Percentiles rank a stretch among this genome's conserved stretches.
These are phyloP conservation scores for Lactifluus hygrophoroides DNA, from an alignment of 768 basidiomycete genomes.

Conservation along the genomic window DNA sequence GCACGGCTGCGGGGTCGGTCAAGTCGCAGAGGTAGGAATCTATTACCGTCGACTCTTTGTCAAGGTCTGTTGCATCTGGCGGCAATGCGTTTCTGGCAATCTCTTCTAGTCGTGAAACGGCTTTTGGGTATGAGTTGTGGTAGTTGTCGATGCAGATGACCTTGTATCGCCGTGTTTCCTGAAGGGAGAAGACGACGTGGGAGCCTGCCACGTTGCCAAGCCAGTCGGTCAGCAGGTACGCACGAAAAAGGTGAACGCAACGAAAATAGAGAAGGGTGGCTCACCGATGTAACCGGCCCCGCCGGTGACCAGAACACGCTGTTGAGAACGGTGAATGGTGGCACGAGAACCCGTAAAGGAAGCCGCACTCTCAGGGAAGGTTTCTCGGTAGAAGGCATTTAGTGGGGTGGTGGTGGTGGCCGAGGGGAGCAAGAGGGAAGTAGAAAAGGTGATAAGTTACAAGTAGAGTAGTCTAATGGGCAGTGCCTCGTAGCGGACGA, in stretches of 20 bases:
- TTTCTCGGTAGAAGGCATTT: constrained; percentile 14
- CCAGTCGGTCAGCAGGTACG: constrained; percentile 14
- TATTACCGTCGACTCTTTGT: constrained; percentile 65
- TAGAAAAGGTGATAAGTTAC: constrained; percentile 11
- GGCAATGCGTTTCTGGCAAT: constrained; percentile 72
- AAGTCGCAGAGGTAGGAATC: constrained; percentile 68
- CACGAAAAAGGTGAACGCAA: not conserved
- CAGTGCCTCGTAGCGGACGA: not conserved
- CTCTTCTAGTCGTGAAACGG: constrained; percentile 68
- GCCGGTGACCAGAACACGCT: constrained; percentile 66
- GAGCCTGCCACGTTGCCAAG: constrained; percentile 50
- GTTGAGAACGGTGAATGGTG: constrained; percentile 13
- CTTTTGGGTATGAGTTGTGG: constrained; percentile 78
- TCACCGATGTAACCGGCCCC: constrained; percentile 88
- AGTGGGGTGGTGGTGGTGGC: not conserved
- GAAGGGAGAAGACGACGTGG: constrained; percentile 81
- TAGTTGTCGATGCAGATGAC: constrained; percentile 94
- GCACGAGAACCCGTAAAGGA: not conserved
- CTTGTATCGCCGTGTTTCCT: constrained; percentile 82
- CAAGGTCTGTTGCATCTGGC: constrained; percentile 50
- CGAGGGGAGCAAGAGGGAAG: not conserved
- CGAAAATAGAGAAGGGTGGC: constrained; percentile 14
- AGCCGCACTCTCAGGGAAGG: constrained; percentile 9
- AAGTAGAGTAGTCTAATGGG: constrained; percentile 1
- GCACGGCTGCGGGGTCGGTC: constrained; percentile 60